Base-by-base conservation (phyloP, 2,329 filamentous ascomycete species). In the Colletotrichum spinosum region DNA sequence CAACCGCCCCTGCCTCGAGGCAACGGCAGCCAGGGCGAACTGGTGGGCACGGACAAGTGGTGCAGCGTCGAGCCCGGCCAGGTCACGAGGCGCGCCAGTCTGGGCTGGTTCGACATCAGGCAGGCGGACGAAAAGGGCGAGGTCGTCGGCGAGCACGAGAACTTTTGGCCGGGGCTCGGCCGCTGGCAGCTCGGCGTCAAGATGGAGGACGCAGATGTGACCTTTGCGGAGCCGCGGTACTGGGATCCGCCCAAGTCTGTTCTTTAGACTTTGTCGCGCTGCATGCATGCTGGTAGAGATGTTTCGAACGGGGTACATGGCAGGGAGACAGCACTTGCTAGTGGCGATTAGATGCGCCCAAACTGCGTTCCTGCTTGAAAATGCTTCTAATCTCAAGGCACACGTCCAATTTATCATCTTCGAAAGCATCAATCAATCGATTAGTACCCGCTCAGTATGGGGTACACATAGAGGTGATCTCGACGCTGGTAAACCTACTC, bases 1-100 rank as follows among this genome's bases (percentile, higher is more conserved):
- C 80, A 83, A 48, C 84, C 84, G 3, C 84, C 84, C 0, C 70
- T 86, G 0, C 84, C 83, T 0, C 68, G 72, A 2, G 81, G 80
- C 4, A 49, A 70, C 3, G 77, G 75, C 4, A 75, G 72, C 45
- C 74, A 77, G 49, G 76, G 72, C 38, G 83, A 85, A 70, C 72
- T 85, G 2, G 75, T 78, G 1, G 81, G 82, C 2, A 85, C 83
- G 0, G 71, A 80, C 13, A 70, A 71, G n/a, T 86, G 84, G 84
- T 80, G 76, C 68, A 73, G 74, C 58, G 70, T 81, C 34, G 42
- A 72, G 17, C 78, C 79, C 1, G 58, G 49, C 0, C 69, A 79
- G 50, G 70, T 67, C 4, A 73, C 75, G 11, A 67, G 59, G 12
- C 71, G 69, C 15, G 74, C 79, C 1, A 76, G 72, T n/a, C 25